Base-by-base conservation (phyloP, 192 early-diverging fungal species). In the Coemansia sp. region DNA sequence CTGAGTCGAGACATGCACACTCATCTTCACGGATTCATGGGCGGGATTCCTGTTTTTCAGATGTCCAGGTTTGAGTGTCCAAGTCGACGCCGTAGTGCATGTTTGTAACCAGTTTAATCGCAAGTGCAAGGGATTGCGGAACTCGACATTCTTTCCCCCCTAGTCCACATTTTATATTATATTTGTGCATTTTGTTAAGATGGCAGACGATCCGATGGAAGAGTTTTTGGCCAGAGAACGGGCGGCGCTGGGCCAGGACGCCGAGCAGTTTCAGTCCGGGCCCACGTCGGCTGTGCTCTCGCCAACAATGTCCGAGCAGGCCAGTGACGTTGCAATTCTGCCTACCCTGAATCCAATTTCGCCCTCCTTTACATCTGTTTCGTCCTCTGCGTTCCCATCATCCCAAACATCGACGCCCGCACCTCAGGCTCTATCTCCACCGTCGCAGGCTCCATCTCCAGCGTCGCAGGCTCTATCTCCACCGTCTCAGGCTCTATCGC, bases 171-270 rank as follows among this genome's bases (percentile, higher is more conserved):
- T n/a, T 42, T n/a, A 14, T 44, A 44, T 44, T n/a, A 12, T 15
- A 12, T 44, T 44, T 44, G 15, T 44, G 11, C 15, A 44, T 44
- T 44, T 44, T 4, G 25, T 26, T 4, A 49, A 31, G 68, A 79
- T 79, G 72, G 61, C 68, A 21, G 72, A 76, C 58, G 89, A 92
- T 60, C 88, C 88, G 21, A 87, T 84, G 26, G 85, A 85, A 61
- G 88, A 90, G 40, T 92, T 92, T 56, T 83, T 92, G 48, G 89
- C 90, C 18, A 82, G 86, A 58, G 90, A 92, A 75, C 84, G 86
- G 25, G 89, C 85, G 12, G 78, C 83, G 15, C 78, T 92, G 34
- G 90, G 90, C 48, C 82, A 82, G 15, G 89, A 89, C 60, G 87
- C 88, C 17, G 86, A 87, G 69, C 73, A 86, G 42, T 86, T 92